A percentile compares a stretch with the other conserved stretches of the same genome.
phyloP scores from a whole-genome alignment of 2,329 filamentous ascomycete genomes.

The Hymenoscyphus repandus region DNA sequence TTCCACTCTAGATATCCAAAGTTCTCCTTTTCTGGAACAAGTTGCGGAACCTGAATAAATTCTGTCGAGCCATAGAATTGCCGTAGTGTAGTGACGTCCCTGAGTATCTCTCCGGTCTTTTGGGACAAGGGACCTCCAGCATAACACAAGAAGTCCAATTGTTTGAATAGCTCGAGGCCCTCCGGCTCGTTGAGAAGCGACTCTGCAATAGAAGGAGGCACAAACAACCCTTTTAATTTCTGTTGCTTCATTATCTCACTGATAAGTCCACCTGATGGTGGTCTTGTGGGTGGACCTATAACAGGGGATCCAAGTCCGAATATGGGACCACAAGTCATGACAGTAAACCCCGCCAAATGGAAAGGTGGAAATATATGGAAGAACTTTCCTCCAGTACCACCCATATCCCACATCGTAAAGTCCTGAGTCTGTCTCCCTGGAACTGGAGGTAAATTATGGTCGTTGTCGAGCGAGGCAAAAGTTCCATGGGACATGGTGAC shows the following conservation, averaged over 20 bases:
- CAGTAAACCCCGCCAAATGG: constrained; percentile 2
- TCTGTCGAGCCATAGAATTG: constrained; percentile 10
- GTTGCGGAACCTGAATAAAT: constrained; percentile 4
- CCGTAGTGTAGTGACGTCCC: constrained; percentile 2
- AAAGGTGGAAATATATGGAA: constrained; percentile 8
- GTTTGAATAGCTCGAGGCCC: neutral
- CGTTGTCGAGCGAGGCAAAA: constrained; percentile 5
- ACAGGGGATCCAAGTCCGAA: neutral
- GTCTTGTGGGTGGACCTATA: constrained; percentile 4
- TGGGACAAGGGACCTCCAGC: constrained; percentile 7
- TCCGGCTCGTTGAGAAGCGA: neutral
- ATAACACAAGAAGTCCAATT: constrained; percentile 4
- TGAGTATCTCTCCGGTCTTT: constrained; percentile 1
- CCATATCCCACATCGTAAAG: neutral
- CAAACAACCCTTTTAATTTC: neutral
- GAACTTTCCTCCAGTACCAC: neutral
- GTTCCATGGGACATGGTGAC: constrained; percentile 8
- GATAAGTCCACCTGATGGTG: constrained; percentile 6
- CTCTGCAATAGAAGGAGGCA: constrained; percentile 2
- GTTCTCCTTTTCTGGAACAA: constrained; percentile 5
- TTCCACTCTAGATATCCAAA: constrained; percentile 6
- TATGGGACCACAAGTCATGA: neutral
- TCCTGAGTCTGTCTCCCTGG: neutral
- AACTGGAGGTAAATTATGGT: neutral
- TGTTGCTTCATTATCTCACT: constrained; percentile 1